Base-by-base conservation (phyloP, 768 basidiomycete species). In the Kwoniella pini region DNA sequence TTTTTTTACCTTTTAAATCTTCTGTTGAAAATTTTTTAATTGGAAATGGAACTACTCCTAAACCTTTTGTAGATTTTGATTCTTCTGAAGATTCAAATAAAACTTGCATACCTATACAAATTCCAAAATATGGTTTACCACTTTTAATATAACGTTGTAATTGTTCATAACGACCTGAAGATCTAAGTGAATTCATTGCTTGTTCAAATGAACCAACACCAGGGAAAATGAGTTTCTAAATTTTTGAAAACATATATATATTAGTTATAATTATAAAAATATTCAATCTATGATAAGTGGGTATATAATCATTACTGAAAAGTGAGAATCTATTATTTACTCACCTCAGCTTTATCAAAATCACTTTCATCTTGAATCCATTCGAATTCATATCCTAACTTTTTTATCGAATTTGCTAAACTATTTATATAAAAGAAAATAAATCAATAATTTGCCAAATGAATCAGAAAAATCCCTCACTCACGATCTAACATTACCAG, bases 31-130 rank as follows among this genome's bases (percentile, higher is more conserved):
- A 97, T 13, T 82, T 80, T 56, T 85, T 84, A 69, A 97, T 90
- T n/a, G 83, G 82, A 67, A 82, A 86, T n/a, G 90, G 88, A 63
- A 99, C 87, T 65, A 91, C 79, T 17, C 86, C 89, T 21, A 98
- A 83, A n/a, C 95, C 94, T n/a, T 71, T 77, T 26, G 81, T 80
- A 19, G 77, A 71, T 15, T 85, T 83, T 13, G 87, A 87, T 81
- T 99, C 96, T 62, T 84, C 80, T 15, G 95, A 97, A 13, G 88
- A 86, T 59, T 84, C 81, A 80, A 92, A 98, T 63, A 99, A 89
- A 58, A 96, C 85, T 79, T 99, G 96, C 87, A 99, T 88, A 70
- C 96, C 96, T 73, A 99, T 90, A 81, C 96, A 99, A 81, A 99
- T 98, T 17, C 78, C 78, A 79, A 96, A 91, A 80, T 96, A 99